Evolutionary conservation across 345 rosid species (phyloP), one percentile per base, ranked within the genome.

Genomic region (Corchorus capsularis): DNA sequence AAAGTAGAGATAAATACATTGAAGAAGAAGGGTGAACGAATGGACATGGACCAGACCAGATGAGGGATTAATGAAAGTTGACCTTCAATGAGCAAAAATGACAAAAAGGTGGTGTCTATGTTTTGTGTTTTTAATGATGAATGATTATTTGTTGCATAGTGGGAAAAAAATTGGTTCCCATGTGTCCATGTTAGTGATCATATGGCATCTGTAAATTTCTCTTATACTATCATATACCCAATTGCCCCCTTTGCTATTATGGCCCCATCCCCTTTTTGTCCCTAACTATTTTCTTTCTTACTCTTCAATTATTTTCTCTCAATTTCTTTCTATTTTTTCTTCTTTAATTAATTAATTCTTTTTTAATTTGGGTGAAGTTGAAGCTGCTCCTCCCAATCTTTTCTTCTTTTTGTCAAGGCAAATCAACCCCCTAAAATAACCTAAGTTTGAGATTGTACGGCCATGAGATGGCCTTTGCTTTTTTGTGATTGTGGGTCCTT

Each of bases 121-220:
- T 47, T 22, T 22, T 19, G 56, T 60, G 68, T 4, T 65, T 64
- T n/a, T 37, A 50, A 76, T 60, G 76, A 75, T 82, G 79, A 78
- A 80, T 75, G 80, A 73, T 59, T 69, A 60, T 65, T 60, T 71
- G 75, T 75, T 80, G 20, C 55, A 62, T 71, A n/a, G 78, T 75
- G 67, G 75, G 63, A 39, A 54, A 64, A 75, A 54, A 64, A 75
- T 73, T 76, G 81, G 82, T 70, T 72, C 72, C 78, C 86, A 82
- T 85, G 81, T 80, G 83, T 75, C 32, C 76, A 78, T 71, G 81
- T 77, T 82, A 46, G 75, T 71, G 82, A 72, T 82, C 65, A 77
- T 78, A 80, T 76, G 54, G 76, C 59, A 45, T 70, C 9, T 65
- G 39, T 41, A 19, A 27, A 27, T 39, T 34, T 43, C 60, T 39